These are phyloP conservation scores for California macrophylla DNA, from an alignment of 441 rosid species.

Conservation along the genomic window DNA sequence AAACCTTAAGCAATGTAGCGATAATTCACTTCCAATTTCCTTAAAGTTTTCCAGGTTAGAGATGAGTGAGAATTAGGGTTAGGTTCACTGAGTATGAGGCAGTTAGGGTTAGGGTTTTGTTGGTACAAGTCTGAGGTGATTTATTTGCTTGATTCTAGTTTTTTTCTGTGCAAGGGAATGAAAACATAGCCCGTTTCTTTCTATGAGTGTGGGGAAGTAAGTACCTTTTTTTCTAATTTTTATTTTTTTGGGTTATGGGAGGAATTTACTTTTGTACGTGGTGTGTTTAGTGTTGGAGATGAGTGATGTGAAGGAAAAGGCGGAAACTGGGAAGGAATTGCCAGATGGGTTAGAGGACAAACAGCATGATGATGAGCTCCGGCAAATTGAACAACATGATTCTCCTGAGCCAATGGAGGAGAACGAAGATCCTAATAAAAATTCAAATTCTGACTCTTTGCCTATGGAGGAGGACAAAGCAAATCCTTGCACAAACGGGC, in stretches of 20 bases:
- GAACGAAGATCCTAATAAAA: neutral
- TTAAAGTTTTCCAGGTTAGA: neutral
- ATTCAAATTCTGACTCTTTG: conserved; percentile 13
- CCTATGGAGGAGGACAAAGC: conserved; percentile 21
- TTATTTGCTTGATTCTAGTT: neutral
- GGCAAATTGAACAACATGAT: conserved; percentile 14
- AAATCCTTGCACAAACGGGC: conserved; percentile 15
- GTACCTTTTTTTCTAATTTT: neutral
- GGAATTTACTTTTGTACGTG: conserved; percentile 17
- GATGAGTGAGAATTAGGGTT: conserved; percentile 1
- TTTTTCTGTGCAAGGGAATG: neutral
- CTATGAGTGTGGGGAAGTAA: neutral
- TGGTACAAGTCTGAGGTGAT: neutral
- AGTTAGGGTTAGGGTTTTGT: conserved; percentile 1
- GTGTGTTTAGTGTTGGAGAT: conserved; percentile 24
- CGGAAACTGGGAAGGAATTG: conserved; percentile 17
- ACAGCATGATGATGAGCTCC: conserved; percentile 10
- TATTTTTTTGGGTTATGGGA: neutral
- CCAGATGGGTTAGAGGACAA: conserved; percentile 19
- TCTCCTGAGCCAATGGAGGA: conserved; percentile 11
- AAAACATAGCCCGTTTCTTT: neutral
- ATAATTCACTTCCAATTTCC: neutral
- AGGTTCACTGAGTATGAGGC: neutral
- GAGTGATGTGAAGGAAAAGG: conserved; percentile 27
- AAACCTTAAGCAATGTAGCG: neutral